Base-by-base conservation (phyloP, 371 early-diverging fungal species). In the Circinella minor region DNA sequence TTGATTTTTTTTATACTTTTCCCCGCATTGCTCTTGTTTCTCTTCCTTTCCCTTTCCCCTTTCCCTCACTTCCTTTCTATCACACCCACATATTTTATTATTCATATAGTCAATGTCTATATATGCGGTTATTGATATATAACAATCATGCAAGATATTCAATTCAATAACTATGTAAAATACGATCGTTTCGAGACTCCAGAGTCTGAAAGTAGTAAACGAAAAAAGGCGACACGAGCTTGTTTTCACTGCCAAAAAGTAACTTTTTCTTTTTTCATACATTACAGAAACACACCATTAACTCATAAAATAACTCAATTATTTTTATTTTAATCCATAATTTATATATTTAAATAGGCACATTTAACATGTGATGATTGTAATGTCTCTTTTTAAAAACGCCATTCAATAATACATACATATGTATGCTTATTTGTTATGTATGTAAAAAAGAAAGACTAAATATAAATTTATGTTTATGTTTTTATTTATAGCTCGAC, bases 351-450 rank as follows among this genome's bases (percentile, higher is more conserved):
- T 2, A 27, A 27, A 27, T 66, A 79, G 79, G 87, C 90, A 5
- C 86, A 87, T 55, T 69, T 90, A 61, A 88, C 87, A 14, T 91
- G 91, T 64, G 89, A 90, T 77, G 89, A 87, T 69, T 77, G 89
- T 88, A 81, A 74, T 80, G 47, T 27, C 39, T 46, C 46, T 49
- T 11, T 11, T 43, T 43, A 64, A 55, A 51, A 4, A 14, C 27
- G 63, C 46, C 43, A 6, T 27, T 27, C 27, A 27, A 27, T 27
- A 27, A 27, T 2, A 27, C 27, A 47, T 15, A 15, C 47, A 47
- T 11, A 47, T 9, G 47, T 47, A 15, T 47, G 47, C 15, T 9
- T 47, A 27, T 27, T 27, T 27, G 27, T 27, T 27, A 27, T 27
- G 27, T 27, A 27, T 27, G 27, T 27, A 27, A 27, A 27, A 27